These are phyloP conservation scores for Leccinum disarticulatum DNA, from an alignment of 768 basidiomycete genomes.

Conservation along the genomic window DNA sequence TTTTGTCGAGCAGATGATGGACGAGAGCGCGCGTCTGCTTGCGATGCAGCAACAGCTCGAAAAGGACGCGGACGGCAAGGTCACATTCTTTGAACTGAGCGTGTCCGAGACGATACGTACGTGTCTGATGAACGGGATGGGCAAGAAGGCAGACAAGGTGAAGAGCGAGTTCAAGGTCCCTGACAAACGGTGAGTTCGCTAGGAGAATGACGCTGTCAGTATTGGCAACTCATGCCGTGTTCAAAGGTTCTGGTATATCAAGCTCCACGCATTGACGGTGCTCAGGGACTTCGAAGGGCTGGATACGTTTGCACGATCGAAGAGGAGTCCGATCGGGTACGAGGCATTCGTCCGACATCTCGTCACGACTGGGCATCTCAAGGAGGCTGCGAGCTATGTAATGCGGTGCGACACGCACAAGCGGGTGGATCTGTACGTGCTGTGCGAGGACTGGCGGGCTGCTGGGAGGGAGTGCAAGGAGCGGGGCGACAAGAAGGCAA, in stretches of 20 bases:
- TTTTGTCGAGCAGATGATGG: conserved; percentile 71
- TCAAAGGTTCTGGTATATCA: conserved; percentile 88
- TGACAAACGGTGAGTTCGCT: conserved; percentile 75
- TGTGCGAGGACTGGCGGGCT: conserved; percentile 86
- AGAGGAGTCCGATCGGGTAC: conserved; percentile 93
- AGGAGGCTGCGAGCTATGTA: conserved; percentile 79
- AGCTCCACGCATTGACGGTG: conserved; percentile 79
- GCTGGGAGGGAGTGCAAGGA: conserved; percentile 92
- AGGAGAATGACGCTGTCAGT: neutral
- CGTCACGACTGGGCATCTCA: conserved; percentile 67
- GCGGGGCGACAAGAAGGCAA: conserved; percentile 74
- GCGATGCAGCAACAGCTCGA: conserved; percentile 84
- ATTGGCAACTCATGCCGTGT: neutral
- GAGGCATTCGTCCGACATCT: conserved; percentile 86
- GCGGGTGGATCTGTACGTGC: conserved; percentile 83
- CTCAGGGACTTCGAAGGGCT: conserved; percentile 83
- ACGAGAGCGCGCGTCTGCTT: conserved; percentile 79
- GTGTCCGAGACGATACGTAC: conserved; percentile 83
- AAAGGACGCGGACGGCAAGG: conserved; percentile 76
- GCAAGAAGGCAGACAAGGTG: conserved; percentile 87
- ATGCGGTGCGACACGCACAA: conserved; percentile 80
- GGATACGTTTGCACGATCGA: conserved; percentile 82
- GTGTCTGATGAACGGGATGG: conserved; percentile 75
- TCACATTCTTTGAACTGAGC: conserved; percentile 78
- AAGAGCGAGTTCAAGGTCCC: conserved; percentile 90